A percentile compares a stretch with the other conserved stretches of the same genome.
Evolutionary conservation across 2,329 filamentous ascomycete genomes (phyloP).

Genomic region (Colletotrichum graminicola): DNA sequence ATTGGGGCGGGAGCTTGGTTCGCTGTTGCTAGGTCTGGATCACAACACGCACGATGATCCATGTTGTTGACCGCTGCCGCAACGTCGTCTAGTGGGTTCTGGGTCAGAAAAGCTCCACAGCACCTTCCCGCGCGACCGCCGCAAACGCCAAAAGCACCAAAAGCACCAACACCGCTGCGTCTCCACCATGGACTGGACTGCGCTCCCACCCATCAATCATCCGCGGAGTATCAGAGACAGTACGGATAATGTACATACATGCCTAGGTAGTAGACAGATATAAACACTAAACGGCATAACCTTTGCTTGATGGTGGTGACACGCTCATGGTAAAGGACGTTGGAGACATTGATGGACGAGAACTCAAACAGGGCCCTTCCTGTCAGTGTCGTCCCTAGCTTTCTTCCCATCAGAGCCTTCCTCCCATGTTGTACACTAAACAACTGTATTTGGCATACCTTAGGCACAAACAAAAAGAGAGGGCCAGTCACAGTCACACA

Average conservation of each 20-base stretch:
- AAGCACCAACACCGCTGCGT: neutral
- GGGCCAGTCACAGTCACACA: neutral
- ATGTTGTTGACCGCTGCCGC: slow-evolving; percentile 24
- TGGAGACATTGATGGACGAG: neutral
- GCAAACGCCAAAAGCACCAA: slow-evolving; percentile 1
- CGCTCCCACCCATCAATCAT: slow-evolving; percentile 27
- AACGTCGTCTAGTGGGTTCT: neutral
- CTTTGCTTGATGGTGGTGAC: neutral
- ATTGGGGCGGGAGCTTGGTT: slow-evolving; percentile 24
- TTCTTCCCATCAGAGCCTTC: neutral
- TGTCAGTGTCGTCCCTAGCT: neutral
- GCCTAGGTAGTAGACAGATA: no score
- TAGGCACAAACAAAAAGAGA: neutral
- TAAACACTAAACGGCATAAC: slow-evolving; percentile 16
- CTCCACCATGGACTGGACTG: slow-evolving; percentile 25
- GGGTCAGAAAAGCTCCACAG: slow-evolving; percentile 12
- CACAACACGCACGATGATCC: slow-evolving; percentile 30
- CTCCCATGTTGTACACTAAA: neutral
- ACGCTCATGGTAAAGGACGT: neutral
- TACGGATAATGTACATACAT: neutral
- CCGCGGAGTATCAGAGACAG: slow-evolving; percentile 26
- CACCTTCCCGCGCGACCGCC: neutral
- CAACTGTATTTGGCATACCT: no score
- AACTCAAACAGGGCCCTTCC: slow-evolving; percentile 10
- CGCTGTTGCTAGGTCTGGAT: slow-evolving; percentile 23